A percentile compares a stretch with the other conserved stretches of the same genome.
Evolutionary conservation across 108 stramenopile genomes (phyloP).

Genomic region (Licmophora abbreviata): DNA sequence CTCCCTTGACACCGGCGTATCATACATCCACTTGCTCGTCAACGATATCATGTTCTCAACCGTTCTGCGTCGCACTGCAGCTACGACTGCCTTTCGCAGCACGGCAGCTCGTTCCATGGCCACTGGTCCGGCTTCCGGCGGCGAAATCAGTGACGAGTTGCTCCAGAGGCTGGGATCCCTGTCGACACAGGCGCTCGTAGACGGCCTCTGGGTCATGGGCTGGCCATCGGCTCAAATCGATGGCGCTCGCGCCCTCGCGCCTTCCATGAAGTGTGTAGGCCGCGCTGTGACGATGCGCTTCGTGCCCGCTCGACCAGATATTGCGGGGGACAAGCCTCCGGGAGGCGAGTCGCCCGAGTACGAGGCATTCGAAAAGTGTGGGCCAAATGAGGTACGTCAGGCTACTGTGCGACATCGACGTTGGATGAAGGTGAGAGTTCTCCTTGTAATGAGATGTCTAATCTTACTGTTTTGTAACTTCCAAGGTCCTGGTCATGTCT

Average conservation of each 20-base stretch:
- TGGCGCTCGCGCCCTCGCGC: constrained; percentile 58
- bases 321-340: constrained; percentile 77
- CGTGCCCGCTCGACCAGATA: constrained; percentile 83
- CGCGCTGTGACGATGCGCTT: constrained; percentile 84
- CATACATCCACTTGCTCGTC: too few species aligned
- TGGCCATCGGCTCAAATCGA: constrained; percentile 85
- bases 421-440: background rate
- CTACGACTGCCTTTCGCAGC: constrained; percentile 1
- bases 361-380: constrained; percentile 86
- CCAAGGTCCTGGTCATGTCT: constrained; percentile 72
- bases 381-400: constrained; percentile 73
- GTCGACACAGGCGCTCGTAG: constrained; percentile 82
- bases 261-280: constrained; percentile 70
- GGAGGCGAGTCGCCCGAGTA: constrained; percentile 83
- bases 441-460: constrained; percentile 8
- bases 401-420: background rate
- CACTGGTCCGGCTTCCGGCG: constrained; percentile 69
- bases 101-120: constrained; percentile 65
- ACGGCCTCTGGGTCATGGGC: constrained; percentile 91
- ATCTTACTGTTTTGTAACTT: too few species aligned
- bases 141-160: constrained; percentile 63
- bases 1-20: too few species aligned
- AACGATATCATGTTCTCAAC: too few species aligned
- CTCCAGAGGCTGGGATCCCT: constrained; percentile 65
- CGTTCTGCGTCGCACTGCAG: background rate